phyloP scores from a whole-genome alignment of 2,329 filamentous ascomycete genomes.

The Orbilia quercus region DNA sequence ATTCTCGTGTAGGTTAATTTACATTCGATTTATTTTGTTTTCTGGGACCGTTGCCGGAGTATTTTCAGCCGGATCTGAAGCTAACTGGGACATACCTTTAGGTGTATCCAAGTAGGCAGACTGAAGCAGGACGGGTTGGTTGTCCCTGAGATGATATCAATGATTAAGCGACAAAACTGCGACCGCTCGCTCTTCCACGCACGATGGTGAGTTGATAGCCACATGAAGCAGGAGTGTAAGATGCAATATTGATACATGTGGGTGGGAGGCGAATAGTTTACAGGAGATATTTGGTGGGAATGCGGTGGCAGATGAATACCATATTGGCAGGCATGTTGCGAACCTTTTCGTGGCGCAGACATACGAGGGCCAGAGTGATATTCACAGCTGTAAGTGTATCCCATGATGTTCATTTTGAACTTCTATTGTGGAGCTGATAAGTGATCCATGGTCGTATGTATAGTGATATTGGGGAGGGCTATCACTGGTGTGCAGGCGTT shows the following conservation, averaged over 20 bases:
- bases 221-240: background rate
- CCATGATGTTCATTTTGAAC: background rate
- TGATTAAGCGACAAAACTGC: slow-evolving; percentile 98
- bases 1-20: slow-evolving; percentile 78
- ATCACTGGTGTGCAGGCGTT: slow-evolving; percentile 84
- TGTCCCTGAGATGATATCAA: slow-evolving; percentile 92
- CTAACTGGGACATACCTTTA: background rate
- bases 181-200: slow-evolving; percentile 85
- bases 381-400: slow-evolving; percentile 77
- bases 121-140: slow-evolving; percentile 91
- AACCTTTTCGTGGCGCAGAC: slow-evolving; percentile 98
- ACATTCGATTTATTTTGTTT: too few species aligned
- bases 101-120: slow-evolving; percentile 83
- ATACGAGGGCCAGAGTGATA: slow-evolving; percentile 98
- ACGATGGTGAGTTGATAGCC: slow-evolving; percentile 66
- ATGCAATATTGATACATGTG: background rate
- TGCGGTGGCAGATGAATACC: slow-evolving; percentile 97
- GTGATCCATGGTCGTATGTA: background rate
- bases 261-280: slow-evolving; percentile 66
- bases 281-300: slow-evolving; percentile 98
- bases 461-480: slow-evolving; percentile 73
- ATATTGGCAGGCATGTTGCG: slow-evolving; percentile 91
- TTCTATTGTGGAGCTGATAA: background rate
- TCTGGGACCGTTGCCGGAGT: too few species aligned
- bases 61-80: background rate